These are phyloP conservation scores for Crithidia sp. DNA, from an alignment of 208 protist species.

Conservation along the genomic window DNA sequence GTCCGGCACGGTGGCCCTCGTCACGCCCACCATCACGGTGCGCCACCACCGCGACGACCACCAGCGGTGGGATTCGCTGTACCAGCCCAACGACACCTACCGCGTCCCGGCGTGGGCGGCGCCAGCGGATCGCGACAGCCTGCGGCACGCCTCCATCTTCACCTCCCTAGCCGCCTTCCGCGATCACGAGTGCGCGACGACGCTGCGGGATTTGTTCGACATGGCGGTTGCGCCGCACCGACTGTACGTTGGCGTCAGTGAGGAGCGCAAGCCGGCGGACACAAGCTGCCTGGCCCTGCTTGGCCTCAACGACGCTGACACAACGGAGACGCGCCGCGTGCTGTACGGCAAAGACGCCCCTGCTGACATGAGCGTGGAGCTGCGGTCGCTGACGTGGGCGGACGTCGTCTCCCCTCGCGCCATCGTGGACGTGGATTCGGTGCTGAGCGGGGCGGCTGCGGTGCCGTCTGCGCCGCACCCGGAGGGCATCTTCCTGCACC, in stretches of 20 bases:
- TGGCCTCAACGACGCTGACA: background rate
- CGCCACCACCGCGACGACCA: conserved; percentile 1
- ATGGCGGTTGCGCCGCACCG: conserved; percentile 51
- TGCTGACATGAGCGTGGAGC: conserved; percentile 1
- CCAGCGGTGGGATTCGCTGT: conserved; percentile 32
- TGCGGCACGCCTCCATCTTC: conserved; percentile 81
- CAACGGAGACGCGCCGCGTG: conserved; percentile 17
- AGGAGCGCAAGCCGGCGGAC: conserved; percentile 54
- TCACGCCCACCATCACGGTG: conserved; percentile 8
- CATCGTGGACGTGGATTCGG: background rate
- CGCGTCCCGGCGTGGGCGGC: conserved; percentile 38
- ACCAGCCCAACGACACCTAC: conserved; percentile 22
- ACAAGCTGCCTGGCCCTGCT: conserved; percentile 36
- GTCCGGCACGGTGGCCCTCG: background rate
- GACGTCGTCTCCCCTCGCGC: background rate
- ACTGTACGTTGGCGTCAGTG: conserved; percentile 87
- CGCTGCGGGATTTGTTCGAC: conserved; percentile 72
- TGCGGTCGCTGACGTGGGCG: conserved; percentile 26
- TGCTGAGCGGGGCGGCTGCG: background rate
- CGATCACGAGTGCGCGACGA: conserved; percentile 87
- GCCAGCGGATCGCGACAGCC: conserved; percentile 26
- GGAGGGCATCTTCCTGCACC: conserved; percentile 30
- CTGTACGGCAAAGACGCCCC: conserved; percentile 35
- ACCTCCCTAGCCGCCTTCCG: conserved; percentile 88
- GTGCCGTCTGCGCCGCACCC: background rate